phyloP scores from a whole-genome alignment of 768 basidiomycete species.

The Dioszegia hungarica region DNA sequence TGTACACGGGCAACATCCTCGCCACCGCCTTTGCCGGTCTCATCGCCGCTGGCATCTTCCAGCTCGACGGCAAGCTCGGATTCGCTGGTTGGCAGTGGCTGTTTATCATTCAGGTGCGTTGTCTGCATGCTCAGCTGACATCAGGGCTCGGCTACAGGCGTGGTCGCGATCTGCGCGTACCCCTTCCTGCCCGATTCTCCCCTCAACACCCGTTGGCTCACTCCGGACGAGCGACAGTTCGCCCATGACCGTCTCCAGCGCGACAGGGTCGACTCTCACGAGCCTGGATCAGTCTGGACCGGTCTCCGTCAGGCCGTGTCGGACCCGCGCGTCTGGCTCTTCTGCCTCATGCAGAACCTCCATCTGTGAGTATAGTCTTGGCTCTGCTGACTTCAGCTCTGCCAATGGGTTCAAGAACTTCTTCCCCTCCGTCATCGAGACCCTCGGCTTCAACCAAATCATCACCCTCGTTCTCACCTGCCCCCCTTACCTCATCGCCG shows the following conservation, averaged over 20 bases:
- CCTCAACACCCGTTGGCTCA: slow-evolving; percentile 22
- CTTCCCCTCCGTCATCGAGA: slow-evolving; percentile 24
- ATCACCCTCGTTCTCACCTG: slow-evolving; percentile 22
- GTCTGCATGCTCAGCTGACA: neutral
- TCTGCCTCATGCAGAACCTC: slow-evolving; percentile 13
- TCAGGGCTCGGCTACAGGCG: slow-evolving; percentile 8
- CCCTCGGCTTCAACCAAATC: slow-evolving; percentile 20
- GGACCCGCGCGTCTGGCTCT: slow-evolving; percentile 21
- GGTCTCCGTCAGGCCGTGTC: slow-evolving; percentile 17
- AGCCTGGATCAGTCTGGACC: neutral
- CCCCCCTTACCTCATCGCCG: slow-evolving; percentile 24
- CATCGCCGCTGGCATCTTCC: slow-evolving; percentile 70
- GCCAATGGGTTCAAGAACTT: slow-evolving; percentile 26
- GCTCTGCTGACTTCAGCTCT: neutral
- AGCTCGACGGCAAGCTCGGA: slow-evolving; percentile 67
- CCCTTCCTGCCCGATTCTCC: slow-evolving; percentile 24
- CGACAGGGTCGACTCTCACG: slow-evolving; percentile 9
- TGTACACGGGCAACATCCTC: slow-evolving; percentile 22
- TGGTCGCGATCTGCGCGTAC: slow-evolving; percentile 18
- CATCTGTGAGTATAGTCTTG: slow-evolving; percentile 1
- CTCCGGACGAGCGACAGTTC: slow-evolving; percentile 14
- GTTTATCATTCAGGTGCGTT: slow-evolving; percentile 18
- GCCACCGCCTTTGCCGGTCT: slow-evolving; percentile 46
- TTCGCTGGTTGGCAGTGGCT: slow-evolving; percentile 68
- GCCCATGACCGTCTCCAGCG: slow-evolving; percentile 11